Evolutionary conservation across 257 asterid species (phyloP), one percentile per base, ranked within the genome.

Genomic region (Rehmannia glutinosa): DNA sequence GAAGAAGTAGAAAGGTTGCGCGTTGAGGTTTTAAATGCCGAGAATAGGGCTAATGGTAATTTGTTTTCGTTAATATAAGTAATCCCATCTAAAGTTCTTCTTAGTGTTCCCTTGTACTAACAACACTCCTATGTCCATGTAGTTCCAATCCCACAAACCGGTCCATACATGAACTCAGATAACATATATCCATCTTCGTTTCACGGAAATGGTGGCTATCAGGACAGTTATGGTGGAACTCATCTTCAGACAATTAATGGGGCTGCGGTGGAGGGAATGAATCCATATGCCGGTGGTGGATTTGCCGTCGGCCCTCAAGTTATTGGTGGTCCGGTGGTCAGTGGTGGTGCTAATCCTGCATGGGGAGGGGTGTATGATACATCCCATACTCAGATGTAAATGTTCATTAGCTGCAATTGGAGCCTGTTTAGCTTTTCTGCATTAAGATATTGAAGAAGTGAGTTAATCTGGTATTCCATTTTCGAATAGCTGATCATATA

Each of bases 1-100:
- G 84, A 41, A 39, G 92, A 94, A 82, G 82, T 81, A 39, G 96
- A 88, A 60, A 81, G 83, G 65, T 71, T 88, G 70, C 95, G 81
- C 0, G 80, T 78, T 8, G 81, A 74, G 75, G 59, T 86, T 75
- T 55, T 56, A 64, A 77, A 68, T 61, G 84, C 88, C 13, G 88
- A 84, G 85, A 77, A 66, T 67, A 78, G 84, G 69, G 89, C 83
- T 69, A 73, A 36, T 1, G 92, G 97, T 88, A 86, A 73, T 35
- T 3, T 61, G 8, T 55, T 60, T 63, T 21, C 51, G n/a, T 24
- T 42, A 52, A 20, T 69, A 50, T 35, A 68, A 39, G 57, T 42
- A 15, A 35, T 64, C 28, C 64, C 58, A 13, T 4, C 39, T 62
- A 36, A 1, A 12, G 33, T 6, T 35, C 24, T 27, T 33, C 19